Conservation (phyloP, 2,329 filamentous ascomycete species). For the Sarocladiaceae sp. region DNA sequence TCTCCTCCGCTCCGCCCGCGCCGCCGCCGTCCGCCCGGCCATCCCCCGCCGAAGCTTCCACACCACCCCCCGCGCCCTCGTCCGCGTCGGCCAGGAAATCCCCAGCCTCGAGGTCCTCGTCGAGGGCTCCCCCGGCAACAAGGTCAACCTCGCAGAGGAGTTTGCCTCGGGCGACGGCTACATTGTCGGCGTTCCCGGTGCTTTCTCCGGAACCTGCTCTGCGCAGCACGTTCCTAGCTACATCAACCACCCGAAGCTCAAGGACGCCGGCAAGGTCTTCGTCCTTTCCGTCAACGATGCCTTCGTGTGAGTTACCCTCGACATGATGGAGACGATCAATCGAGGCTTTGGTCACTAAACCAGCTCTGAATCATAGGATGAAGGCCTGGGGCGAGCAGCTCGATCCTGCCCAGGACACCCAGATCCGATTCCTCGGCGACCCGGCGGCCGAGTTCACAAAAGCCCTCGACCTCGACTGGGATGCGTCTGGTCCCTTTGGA, state of each 20-base stretch:
- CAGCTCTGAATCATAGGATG: slow-evolving; percentile 49
- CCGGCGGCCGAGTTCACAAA: slow-evolving; percentile 74
- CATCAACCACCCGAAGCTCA: slow-evolving; percentile 71
- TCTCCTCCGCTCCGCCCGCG: slow-evolving; percentile 20
- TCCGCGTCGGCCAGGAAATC: slow-evolving; percentile 73
- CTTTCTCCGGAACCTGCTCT: slow-evolving; percentile 58
- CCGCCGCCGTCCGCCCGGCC: slow-evolving; percentile 24
- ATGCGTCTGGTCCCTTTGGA: slow-evolving; percentile 72
- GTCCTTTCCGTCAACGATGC: slow-evolving; percentile 91
- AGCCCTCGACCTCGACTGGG: slow-evolving; percentile 76
- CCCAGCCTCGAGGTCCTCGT: slow-evolving; percentile 72
- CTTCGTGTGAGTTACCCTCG: slow-evolving; percentile 91
- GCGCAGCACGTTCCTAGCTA: slow-evolving; percentile 75
- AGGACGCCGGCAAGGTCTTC: slow-evolving; percentile 76
- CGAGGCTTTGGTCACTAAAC: background rate
- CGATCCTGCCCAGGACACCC: slow-evolving; percentile 66
- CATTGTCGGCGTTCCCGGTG: slow-evolving; percentile 79
- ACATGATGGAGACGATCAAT: too few relatives aligned
- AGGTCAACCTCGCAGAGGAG: slow-evolving; percentile 79
- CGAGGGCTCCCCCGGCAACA: slow-evolving; percentile 85
- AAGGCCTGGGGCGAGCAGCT: slow-evolving; percentile 80
- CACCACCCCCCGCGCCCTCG: slow-evolving; percentile 52
- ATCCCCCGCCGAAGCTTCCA: slow-evolving; percentile 49
- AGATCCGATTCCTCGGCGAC: slow-evolving; percentile 89
- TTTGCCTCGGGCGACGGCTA: slow-evolving; percentile 65